These are phyloP conservation scores for Penicillium freii DNA, from an alignment of 2,329 filamentous ascomycete species.

Conservation along the genomic window DNA sequence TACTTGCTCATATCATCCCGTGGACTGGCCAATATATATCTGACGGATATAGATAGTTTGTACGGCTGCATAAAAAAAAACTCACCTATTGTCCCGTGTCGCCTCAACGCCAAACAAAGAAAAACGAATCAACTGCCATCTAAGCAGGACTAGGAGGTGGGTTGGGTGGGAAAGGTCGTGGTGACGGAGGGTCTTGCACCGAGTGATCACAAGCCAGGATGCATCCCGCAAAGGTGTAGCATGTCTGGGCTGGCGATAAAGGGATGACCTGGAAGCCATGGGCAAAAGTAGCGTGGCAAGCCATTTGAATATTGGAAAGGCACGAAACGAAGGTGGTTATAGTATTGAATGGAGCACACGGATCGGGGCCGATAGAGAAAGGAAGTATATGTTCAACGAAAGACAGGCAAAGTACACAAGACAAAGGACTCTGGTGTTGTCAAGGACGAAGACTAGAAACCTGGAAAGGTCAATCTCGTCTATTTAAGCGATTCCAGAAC, in stretches of 20 bases:
- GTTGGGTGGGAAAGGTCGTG: conserved; percentile 39
- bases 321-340: neutral
- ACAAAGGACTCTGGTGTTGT: neutral
- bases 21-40: neutral
- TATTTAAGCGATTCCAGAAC: conserved; percentile 20
- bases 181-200: conserved; percentile 27
- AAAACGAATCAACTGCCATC: conserved; percentile 1
- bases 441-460: neutral
- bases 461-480: conserved; percentile 5
- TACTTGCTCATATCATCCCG: neutral
- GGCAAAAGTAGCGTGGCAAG: neutral
- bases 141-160: conserved; percentile 42
- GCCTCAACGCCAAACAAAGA: conserved; percentile 17
- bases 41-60: neutral
- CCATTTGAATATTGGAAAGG: conserved; percentile 4
- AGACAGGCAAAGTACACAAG: neutral
- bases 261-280: neutral
- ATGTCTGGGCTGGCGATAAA: neutral
- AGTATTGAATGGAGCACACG: neutral
- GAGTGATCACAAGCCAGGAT: conserved; percentile 20
- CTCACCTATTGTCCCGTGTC: conserved; percentile 15
- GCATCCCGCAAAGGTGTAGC: conserved; percentile 2
- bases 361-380: neutral
- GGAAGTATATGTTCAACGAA: conserved; percentile 1
- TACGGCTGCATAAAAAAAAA: neutral